Conservation (phyloP, 1,284 basidiomycete genomes). For the Boletus mariae region DNA sequence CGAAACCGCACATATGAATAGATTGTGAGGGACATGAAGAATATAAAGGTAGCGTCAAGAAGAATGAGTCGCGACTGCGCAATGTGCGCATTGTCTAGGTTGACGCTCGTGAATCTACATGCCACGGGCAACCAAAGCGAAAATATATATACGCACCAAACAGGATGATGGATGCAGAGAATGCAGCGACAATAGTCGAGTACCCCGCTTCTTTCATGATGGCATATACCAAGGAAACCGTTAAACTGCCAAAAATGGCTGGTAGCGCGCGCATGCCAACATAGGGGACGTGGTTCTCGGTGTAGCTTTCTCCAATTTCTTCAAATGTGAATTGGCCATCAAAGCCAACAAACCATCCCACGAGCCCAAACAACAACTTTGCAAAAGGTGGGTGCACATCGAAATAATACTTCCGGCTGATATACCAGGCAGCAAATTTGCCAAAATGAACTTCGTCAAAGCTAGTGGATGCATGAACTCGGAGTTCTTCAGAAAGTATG, state of each 20-base stretch:
- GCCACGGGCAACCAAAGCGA: background rate
- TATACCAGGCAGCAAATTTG: slow-evolving; percentile 91
- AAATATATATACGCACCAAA: slow-evolving; percentile 62
- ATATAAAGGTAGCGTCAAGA: slow-evolving; percentile 90
- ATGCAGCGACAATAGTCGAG: slow-evolving; percentile 83
- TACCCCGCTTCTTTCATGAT: slow-evolving; percentile 99
- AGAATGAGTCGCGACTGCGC: slow-evolving; percentile 95
- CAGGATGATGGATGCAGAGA: slow-evolving; percentile 82
- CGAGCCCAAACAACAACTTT: slow-evolving; percentile 87
- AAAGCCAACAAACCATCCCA: slow-evolving; percentile 96
- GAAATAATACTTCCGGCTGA: slow-evolving; percentile 93
- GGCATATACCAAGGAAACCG: slow-evolving; percentile 87
- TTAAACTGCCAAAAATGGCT: slow-evolving; percentile 87
- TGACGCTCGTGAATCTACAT: slow-evolving; percentile 5
- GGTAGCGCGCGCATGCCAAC: slow-evolving; percentile 91
- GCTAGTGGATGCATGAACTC: slow-evolving; percentile 38
- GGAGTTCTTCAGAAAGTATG: background rate
- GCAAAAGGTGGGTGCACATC: slow-evolving; percentile 98
- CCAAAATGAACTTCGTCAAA: slow-evolving; percentile 98
- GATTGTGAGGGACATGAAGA: slow-evolving; percentile 94
- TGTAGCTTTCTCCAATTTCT: slow-evolving; percentile 93
- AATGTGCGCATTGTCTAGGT: slow-evolving; percentile 92
- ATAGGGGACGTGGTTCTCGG: slow-evolving; percentile 85
- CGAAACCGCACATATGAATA: slow-evolving; percentile 96
- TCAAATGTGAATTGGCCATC: slow-evolving; percentile 94